A percentile compares a stretch with the other conserved stretches of the same genome.
phyloP scores from a whole-genome alignment of 345 rosid species.

The Euphorbia lathyris region DNA sequence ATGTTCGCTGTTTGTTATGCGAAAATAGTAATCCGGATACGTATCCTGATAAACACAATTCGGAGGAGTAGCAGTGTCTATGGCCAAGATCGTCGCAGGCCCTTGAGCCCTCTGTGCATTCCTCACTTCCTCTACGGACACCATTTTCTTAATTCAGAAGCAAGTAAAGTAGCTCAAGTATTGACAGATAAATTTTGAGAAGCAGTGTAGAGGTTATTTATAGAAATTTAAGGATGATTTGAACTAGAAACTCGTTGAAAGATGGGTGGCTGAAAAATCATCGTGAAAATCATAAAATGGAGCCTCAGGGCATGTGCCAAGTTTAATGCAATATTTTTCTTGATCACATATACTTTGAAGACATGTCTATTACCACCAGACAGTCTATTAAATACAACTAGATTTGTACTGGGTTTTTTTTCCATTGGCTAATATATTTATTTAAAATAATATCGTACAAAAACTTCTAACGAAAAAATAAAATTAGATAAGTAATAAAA shows the following conservation, averaged over 20 bases:
- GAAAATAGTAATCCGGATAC: conserved; percentile 51
- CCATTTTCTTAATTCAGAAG: conserved; percentile 19
- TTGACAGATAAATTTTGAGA: not conserved
- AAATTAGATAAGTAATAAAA: too few species aligned
- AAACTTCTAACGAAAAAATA: too few species aligned
- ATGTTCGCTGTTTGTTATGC: conserved; percentile 53
- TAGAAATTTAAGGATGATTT: too few species aligned
- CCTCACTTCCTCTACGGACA: conserved; percentile 40
- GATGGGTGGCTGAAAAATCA: conserved; percentile 10
- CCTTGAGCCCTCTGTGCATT: conserved; percentile 44
- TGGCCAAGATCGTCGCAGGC: conserved; percentile 50
- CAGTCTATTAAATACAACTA: too few species aligned
- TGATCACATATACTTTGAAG: not conserved
- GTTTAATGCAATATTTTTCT: not conserved
- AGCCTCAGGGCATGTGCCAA: conserved; percentile 25
- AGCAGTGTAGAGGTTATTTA: not conserved
- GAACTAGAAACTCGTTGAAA: too few species aligned
- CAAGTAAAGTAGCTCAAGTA: too few species aligned
- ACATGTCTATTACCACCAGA: not conserved
- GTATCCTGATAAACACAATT: conserved; percentile 43
- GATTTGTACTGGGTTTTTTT: too few species aligned
- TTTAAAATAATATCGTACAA: too few species aligned
- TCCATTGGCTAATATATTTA: too few species aligned
- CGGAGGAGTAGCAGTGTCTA: conserved; percentile 49
- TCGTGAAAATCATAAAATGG: not conserved